Evolutionary conservation across 129 eudicot species (phyloP).

Genomic region (sunflower (Helianthus annuus)): DNA sequence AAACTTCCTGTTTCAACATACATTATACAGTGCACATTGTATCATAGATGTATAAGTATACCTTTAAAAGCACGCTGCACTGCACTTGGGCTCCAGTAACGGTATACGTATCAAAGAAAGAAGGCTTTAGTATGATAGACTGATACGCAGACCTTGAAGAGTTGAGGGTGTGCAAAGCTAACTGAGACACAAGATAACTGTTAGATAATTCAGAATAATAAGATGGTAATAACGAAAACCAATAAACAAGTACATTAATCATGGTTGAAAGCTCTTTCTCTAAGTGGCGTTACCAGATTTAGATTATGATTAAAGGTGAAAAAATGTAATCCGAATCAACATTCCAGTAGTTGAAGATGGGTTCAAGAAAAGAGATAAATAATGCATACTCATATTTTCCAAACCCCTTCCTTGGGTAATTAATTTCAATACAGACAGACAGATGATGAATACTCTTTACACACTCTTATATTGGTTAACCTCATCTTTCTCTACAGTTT

Average conservation of each 20-base stretch:
- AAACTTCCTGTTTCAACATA: constrained; percentile 2
- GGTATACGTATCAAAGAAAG: constrained; percentile 74
- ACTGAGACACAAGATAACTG: constrained; percentile 42
- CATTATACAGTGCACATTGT: not conserved
- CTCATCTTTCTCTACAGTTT: not conserved
- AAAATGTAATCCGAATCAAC: not conserved
- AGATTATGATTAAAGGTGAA: not conserved
- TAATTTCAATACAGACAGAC: not conserved
- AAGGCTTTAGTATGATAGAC: constrained; percentile 77
- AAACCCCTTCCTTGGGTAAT: not conserved
- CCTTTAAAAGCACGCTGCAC: constrained; percentile 93
- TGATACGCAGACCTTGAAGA: constrained; percentile 94
- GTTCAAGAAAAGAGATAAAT: not conserved
- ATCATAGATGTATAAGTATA: constrained; percentile 16
- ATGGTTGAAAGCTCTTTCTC: not conserved
- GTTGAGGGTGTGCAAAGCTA: constrained; percentile 74
- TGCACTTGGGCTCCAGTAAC: constrained; percentile 69
- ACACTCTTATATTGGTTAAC: constrained; percentile 3
- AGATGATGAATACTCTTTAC: not conserved
- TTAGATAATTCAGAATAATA: constrained; percentile 3
- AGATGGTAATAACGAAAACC: constrained; percentile 3
- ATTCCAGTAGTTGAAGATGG: not conserved
- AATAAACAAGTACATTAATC: constrained; percentile 5
- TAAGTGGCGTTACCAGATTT: constrained; percentile 8
- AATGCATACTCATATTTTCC: not conserved